Evolutionary conservation across 2,329 filamentous ascomycete species (phyloP), one percentile per base, ranked within the genome.

Genomic region (Dendrostoma leiphaemia): DNA sequence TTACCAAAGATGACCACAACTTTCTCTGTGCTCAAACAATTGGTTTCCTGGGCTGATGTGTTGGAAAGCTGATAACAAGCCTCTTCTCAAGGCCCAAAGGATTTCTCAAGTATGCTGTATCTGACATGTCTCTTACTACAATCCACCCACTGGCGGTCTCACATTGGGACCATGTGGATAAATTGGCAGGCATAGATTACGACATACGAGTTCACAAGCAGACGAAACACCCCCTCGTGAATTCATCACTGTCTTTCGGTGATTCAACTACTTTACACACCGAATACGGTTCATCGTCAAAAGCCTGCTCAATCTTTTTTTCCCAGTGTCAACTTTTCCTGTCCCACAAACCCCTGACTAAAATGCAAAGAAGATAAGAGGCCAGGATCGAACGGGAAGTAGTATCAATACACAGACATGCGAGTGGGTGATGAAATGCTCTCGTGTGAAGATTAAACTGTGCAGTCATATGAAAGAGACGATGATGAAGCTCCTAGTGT

Each of bases 331-430:
- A 46, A 60, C 54, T 57, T 60, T 60, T 61, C 50, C 57, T 53
- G 31, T 48, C 50, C 51, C 57, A 45, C 35, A 35, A 31, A 51
- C 31, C 53, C 65, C 56, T 60, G 62, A 59, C 62, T 59, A 60
- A 64, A 51, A 56, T 53, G 65, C 65, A 64, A 65, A 66, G 67
- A 68, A 61, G 67, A 66, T 69, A 68, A n/a, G 67, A 70, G 56
- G 56, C 65, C 62, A 62, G 65, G 34, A 54, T 41, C 65, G 65
- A 68, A 67, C 64, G 63, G 63, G 61, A 61, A 65, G 67, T 66
- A 61, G 63, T 68, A 67, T 63, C 69, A 71, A 70, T 57, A 69
- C 67, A 69, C 65, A 70, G 64, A 60, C 51, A 61, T 50, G 56
- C 38, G 45, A 38, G 50, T 43, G 52, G 51, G 38, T 34, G 34